Evolutionary conservation across 805 yeast species (phyloP).

Genomic region (Isabelozyma gotoi): DNA sequence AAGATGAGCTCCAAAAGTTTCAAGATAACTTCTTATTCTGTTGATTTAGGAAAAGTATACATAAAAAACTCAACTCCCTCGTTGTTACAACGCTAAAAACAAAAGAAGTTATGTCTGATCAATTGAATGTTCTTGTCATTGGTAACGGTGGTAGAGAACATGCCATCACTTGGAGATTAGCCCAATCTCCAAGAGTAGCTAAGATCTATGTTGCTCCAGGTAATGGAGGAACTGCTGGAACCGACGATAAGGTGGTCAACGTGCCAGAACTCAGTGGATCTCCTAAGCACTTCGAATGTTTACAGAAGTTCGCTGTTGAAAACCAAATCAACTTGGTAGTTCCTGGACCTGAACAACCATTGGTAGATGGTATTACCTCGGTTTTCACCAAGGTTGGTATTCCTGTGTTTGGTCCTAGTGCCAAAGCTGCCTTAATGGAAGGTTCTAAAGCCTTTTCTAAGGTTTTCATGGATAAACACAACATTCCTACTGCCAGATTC

Average conservation of each 20-base stretch:
- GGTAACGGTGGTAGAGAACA: constrained; percentile 99
- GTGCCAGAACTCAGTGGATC: constrained; percentile 63
- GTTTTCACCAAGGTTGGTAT: constrained; percentile 79
- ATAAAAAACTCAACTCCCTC: background rate
- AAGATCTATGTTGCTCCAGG: constrained; percentile 93
- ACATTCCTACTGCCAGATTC: constrained; percentile 92
- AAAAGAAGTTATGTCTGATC: background rate
- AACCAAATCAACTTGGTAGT: constrained; percentile 71
- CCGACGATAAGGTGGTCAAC: constrained; percentile 58
- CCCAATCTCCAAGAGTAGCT: constrained; percentile 71
- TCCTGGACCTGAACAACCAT: constrained; percentile 99
- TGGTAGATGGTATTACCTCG: constrained; percentile 87
- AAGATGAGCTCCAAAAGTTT: no score
- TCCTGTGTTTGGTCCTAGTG: constrained; percentile 96
- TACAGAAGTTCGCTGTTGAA: constrained; percentile 73
- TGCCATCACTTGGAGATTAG: constrained; percentile 88
- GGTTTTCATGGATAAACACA: constrained; percentile 87
- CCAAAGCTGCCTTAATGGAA: constrained; percentile 88
- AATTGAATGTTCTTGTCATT: constrained; percentile 68
- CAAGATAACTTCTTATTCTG: background rate
- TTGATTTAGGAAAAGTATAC: background rate
- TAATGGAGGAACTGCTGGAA: constrained; percentile 80
- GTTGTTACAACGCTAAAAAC: no score
- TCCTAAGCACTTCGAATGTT: constrained; percentile 62
- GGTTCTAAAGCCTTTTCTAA: constrained; percentile 96